Evolutionary conservation across 2,329 filamentous ascomycete species (phyloP).

Genomic region (Penicillium crustosum): DNA sequence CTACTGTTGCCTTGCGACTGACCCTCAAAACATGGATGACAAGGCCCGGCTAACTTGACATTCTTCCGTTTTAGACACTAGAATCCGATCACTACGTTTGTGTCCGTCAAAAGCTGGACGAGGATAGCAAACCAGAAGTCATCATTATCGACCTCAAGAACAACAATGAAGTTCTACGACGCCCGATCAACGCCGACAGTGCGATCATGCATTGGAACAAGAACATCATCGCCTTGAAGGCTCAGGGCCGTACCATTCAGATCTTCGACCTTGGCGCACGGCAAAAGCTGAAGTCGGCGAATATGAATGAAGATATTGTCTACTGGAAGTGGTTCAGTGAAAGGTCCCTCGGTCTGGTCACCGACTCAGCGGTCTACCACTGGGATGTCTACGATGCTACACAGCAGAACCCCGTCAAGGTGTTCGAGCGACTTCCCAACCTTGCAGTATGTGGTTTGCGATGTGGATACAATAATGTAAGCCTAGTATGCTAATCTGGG

Average conservation of each 20-base stretch:
- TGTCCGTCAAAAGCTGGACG: constrained; percentile 89
- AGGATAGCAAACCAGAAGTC: constrained; percentile 82
- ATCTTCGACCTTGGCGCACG: constrained; percentile 95
- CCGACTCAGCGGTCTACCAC: constrained; percentile 87
- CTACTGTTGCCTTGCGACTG: constrained; percentile 5
- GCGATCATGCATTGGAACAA: constrained; percentile 99
- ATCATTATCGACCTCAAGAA: constrained; percentile 98
- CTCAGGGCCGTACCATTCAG: constrained; percentile 89
- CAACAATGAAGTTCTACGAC: constrained; percentile 88
- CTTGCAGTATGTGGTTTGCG: constrained; percentile 63
- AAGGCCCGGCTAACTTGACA: constrained; percentile 19
- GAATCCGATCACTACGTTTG: constrained; percentile 97
- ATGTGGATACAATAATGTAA: background rate
- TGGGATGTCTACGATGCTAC: constrained; percentile 92
- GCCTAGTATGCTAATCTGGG: constrained; percentile 8
- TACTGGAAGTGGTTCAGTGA: constrained; percentile 99
- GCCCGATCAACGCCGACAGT: constrained; percentile 98
- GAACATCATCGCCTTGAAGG: constrained; percentile 95
- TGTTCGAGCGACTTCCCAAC: constrained; percentile 93
- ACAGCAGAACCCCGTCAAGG: constrained; percentile 77
- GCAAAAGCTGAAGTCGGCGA: constrained; percentile 92
- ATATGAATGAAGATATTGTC: constrained; percentile 94
- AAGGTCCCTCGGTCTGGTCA: constrained; percentile 82
- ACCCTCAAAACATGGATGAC: constrained; percentile 8
- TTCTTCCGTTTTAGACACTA: constrained; percentile 66